Evolutionary conservation across 2,329 filamentous ascomycete genomes (phyloP).

Genomic region (Fusarium coicis): DNA sequence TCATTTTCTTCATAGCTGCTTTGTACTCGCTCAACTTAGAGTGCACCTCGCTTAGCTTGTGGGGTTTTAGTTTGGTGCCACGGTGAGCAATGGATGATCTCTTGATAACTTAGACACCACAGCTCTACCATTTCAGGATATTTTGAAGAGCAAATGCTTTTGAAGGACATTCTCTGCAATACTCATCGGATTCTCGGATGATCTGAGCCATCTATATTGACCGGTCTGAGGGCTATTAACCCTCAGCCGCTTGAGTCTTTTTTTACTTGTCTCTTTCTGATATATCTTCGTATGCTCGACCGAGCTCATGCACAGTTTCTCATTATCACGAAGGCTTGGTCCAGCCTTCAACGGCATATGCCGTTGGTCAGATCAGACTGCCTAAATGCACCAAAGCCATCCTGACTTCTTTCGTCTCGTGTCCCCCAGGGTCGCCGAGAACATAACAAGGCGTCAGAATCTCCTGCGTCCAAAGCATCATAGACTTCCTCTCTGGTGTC

Average conservation of each 20-base stretch:
- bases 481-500: not conserved
- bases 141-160: not conserved
- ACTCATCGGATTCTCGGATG: not conserved
- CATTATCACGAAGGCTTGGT: not conserved
- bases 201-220: not conserved
- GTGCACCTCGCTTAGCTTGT: not conserved
- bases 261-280: too few relatives aligned
- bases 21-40: not conserved
- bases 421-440: not conserved
- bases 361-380: not conserved
- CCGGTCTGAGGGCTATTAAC: not conserved
- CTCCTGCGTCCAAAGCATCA: not conserved
- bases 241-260: not conserved
- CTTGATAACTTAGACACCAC: not conserved
- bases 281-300: not conserved
- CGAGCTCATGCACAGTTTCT: not conserved
- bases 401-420: not conserved
- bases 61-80: not conserved
- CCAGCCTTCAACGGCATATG: not conserved
- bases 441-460: not conserved
- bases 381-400: not conserved
- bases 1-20: not conserved
- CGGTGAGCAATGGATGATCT: not conserved
- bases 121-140: not conserved
- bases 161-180: not conserved